Conservation (phyloP, 139 green algal genomes). For the Gonium pectorale region DNA sequence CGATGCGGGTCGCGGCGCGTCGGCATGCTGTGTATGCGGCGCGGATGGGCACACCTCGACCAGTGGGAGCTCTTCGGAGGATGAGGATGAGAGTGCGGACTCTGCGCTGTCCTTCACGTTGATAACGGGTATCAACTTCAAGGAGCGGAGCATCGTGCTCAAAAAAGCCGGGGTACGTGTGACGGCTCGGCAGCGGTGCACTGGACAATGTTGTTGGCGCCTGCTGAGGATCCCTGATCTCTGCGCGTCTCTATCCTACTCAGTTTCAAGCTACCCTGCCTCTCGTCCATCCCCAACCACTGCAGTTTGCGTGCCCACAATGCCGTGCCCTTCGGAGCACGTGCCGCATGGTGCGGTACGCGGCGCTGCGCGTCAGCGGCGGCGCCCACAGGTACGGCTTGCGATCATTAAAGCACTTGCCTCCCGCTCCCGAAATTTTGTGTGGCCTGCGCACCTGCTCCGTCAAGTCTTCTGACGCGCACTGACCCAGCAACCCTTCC, state of each 20-base stretch:
- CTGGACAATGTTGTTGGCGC: too few species aligned
- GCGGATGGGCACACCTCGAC: background rate
- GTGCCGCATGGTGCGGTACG: constrained; percentile 37
- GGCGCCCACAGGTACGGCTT: background rate
- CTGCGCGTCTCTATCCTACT: too few species aligned
- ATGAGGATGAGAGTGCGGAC: background rate
- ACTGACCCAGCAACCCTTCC: too few species aligned
- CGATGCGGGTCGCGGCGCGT: background rate
- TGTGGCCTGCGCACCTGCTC: too few species aligned
- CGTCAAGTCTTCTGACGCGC: too few species aligned
- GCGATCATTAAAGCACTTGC: too few species aligned
- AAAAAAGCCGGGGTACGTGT: constrained; percentile 27
- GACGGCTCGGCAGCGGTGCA: too few species aligned
- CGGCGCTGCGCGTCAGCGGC: constrained; percentile 6
- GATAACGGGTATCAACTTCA: constrained; percentile 26
- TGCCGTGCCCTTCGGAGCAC: constrained; percentile 44
- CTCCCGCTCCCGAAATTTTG: too few species aligned
- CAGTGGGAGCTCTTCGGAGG: background rate
- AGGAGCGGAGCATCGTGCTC: constrained; percentile 8
- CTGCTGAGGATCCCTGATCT: too few species aligned
- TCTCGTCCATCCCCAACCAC: too few species aligned
- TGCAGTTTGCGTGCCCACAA: constrained; percentile 43
- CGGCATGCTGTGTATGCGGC: constrained; percentile 40
- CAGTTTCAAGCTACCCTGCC: too few species aligned
- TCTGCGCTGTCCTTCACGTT: constrained; percentile 27